Conservation (phyloP, 2,329 filamentous ascomycete genomes). For the Phaeosphaeriaceae sp. region DNA sequence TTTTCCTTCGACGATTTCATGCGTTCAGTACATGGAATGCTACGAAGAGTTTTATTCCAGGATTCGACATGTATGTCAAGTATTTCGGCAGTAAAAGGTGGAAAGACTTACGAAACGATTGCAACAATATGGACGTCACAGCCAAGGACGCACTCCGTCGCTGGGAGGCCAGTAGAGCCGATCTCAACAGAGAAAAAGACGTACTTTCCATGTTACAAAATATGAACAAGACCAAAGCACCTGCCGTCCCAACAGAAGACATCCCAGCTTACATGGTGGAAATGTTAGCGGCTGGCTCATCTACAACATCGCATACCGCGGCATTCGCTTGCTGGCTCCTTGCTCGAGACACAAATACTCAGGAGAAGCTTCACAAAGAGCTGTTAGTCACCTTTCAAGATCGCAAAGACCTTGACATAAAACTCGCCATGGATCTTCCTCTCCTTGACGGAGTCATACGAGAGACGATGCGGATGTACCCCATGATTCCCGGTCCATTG, state of each 20-base stretch:
- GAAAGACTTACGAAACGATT: constrained; percentile 7
- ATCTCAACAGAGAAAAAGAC: constrained; percentile 6
- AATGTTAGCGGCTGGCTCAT: constrained; percentile 10
- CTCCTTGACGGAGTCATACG: constrained; percentile 8
- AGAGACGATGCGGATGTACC: constrained; percentile 12
- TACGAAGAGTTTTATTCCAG: constrained; percentile 9
- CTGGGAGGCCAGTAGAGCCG: constrained; percentile 4
- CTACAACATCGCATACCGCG: constrained; percentile 10
- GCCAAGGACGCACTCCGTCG: constrained; percentile 6
- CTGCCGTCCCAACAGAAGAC: constrained; percentile 8
- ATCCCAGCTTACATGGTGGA: constrained; percentile 11
- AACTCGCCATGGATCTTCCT: constrained; percentile 5
- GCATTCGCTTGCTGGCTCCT: constrained; percentile 10
- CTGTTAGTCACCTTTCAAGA: not conserved
- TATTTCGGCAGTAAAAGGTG: constrained; percentile 9
- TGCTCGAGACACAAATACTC: constrained; percentile 1
- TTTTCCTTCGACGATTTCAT: constrained; percentile 7
- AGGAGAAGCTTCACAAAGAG: not conserved
- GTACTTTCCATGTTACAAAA: constrained; percentile 10
- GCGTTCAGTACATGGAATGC: constrained; percentile 13
- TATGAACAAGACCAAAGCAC: constrained; percentile 7
- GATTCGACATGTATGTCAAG: constrained; percentile 4
- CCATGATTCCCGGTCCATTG: constrained; percentile 9
- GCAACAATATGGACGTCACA: constrained; percentile 10
- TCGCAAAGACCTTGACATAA: not conserved